phyloP scores from a whole-genome alignment of 192 early-diverging fungal genomes.

The Coemansia sp. region DNA sequence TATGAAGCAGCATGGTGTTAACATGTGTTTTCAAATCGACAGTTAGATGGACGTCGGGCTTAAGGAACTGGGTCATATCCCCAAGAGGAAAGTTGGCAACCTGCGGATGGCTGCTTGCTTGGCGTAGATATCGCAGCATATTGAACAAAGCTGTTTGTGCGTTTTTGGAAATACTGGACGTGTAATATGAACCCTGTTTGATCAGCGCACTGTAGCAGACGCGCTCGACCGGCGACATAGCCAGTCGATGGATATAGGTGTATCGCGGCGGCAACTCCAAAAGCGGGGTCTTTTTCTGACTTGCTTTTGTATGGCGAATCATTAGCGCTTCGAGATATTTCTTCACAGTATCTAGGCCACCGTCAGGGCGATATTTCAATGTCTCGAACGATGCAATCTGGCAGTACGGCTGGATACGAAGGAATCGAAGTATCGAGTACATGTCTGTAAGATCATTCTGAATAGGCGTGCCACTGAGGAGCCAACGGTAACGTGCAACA shows the following conservation, averaged over 20 bases:
- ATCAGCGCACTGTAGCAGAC: conserved; percentile 42
- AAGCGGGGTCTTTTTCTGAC: conserved; percentile 58
- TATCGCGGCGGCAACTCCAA: conserved; percentile 57
- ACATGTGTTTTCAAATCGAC: neutral
- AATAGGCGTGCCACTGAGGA: conserved; percentile 62
- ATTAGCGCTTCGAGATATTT: conserved; percentile 58
- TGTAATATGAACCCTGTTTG: neutral
- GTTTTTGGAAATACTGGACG: no score
- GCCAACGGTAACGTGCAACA: conserved; percentile 59
- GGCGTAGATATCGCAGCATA: conserved; percentile 15
- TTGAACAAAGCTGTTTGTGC: neutral
- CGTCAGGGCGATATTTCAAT: conserved; percentile 53
- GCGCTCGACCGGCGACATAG: conserved; percentile 36
- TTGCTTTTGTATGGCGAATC: conserved; percentile 72
- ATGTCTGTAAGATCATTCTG: conserved; percentile 72
- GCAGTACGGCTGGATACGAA: conserved; percentile 59
- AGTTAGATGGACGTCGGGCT: neutral
- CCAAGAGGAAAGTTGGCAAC: neutral
- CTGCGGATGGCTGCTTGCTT: conserved; percentile 1
- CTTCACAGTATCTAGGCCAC: conserved; percentile 16
- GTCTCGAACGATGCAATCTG: conserved; percentile 52
- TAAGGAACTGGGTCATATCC: neutral
- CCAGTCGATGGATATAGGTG: conserved; percentile 31
- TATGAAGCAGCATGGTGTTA: neutral
- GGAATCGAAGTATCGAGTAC: conserved; percentile 66